These are phyloP conservation scores for Handroanthus guayacan DNA, from an alignment of 257 asterid species.

Conservation along the genomic window DNA sequence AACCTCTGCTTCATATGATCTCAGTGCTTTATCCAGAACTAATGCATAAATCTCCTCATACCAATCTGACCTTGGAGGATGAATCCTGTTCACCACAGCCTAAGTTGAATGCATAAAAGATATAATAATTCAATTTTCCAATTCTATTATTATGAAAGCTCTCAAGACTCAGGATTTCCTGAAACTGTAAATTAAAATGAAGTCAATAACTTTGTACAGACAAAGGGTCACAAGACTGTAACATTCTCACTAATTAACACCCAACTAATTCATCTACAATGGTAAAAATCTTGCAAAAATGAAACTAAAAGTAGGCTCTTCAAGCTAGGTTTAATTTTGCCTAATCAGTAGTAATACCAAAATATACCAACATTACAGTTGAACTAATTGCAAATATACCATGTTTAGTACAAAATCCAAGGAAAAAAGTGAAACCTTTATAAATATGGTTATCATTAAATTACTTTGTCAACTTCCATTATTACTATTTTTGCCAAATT, in stretches of 20 bases:
- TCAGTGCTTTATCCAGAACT: slow-evolving; percentile 59
- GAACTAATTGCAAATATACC: no score
- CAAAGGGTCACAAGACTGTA: slow-evolving; percentile 13
- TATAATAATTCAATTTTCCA: not conserved
- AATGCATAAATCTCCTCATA: slow-evolving; percentile 87
- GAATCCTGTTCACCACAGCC: slow-evolving; percentile 70
- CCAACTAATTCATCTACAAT: not conserved
- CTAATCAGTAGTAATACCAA: no score
- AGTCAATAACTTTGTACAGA: slow-evolving; percentile 10
- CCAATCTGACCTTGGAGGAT: slow-evolving; percentile 91
- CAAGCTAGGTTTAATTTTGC: no score
- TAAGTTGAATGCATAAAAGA: slow-evolving; percentile 37
- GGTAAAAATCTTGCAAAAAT: not conserved
- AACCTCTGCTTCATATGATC: slow-evolving; percentile 86
- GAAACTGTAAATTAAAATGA: not conserved
- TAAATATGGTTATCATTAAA: not conserved
- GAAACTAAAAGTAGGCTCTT: not conserved
- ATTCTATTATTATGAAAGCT: not conserved
- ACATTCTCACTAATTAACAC: not conserved
- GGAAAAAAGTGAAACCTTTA: slow-evolving; percentile 8
- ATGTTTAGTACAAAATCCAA: not conserved
- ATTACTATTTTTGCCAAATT: not conserved
- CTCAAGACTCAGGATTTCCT: slow-evolving; percentile 20
- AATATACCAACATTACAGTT: no score
- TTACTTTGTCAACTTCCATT: not conserved